These are phyloP conservation scores for Lentinus polychrous DNA, from an alignment of 1,284 basidiomycete genomes.

Conservation along the genomic window DNA sequence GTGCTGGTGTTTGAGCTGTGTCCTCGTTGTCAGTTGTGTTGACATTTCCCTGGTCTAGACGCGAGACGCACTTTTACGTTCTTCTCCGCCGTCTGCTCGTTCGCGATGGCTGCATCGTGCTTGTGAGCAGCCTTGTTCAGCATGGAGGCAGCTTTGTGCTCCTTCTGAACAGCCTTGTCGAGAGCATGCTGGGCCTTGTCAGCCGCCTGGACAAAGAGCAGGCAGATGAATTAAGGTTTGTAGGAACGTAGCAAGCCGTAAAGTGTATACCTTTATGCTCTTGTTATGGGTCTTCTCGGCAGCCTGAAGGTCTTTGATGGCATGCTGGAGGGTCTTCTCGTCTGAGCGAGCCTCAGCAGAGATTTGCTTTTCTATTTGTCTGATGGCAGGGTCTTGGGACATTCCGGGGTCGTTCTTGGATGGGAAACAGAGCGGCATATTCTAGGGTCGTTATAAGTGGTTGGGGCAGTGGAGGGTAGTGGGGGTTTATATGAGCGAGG, in stretches of 20 bases:
- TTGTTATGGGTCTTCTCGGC: conserved; percentile 41
- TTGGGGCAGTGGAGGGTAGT: background rate
- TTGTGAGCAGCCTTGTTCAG: conserved; percentile 42
- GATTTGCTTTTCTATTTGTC: conserved; percentile 41
- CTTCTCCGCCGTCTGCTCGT: conserved; percentile 36
- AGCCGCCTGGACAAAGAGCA: conserved; percentile 27
- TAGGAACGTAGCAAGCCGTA: background rate
- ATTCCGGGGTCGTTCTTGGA: conserved; percentile 14
- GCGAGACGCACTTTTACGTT: conserved; percentile 34
- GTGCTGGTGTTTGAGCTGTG: conserved; percentile 23
- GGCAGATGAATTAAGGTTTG: background rate
- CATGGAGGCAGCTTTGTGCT: conserved; percentile 36
- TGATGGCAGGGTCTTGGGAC: conserved; percentile 24
- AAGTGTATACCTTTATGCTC: conserved; percentile 37
- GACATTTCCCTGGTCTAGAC: background rate
- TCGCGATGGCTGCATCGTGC: conserved; percentile 40
- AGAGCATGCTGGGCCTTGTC: conserved; percentile 37
- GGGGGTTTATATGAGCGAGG: background rate
- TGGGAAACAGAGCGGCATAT: conserved; percentile 19
- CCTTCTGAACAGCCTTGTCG: conserved; percentile 41
- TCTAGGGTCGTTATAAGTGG: conserved; percentile 1
- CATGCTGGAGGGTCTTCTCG: conserved; percentile 36
- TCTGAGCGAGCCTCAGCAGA: conserved; percentile 40
- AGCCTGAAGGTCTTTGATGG: conserved; percentile 38
- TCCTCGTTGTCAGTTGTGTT: background rate